Base-by-base conservation (phyloP, 2,329 filamentous ascomycete species). In the Aspergillus sp. region DNA sequence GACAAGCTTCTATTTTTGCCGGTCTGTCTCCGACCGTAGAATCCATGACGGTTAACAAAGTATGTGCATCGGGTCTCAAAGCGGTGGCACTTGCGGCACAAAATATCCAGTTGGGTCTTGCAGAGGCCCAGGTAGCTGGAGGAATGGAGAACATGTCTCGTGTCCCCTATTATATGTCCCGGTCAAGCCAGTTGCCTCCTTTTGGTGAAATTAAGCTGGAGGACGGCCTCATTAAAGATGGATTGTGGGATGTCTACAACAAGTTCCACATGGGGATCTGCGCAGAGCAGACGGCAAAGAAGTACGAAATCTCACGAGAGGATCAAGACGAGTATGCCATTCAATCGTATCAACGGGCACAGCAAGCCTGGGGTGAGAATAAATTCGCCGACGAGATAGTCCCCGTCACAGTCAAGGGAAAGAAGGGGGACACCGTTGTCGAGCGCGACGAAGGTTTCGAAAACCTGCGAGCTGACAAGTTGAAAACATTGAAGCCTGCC, bases 131-230 rank as follows among this genome's bases (percentile, higher is more conserved):
- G 65, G 77, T 97, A 6, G 93, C 93, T 1, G 93, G 93, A 49
- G 93, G 93, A 42, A 96, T 98, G 87, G 93, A 98, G 73, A 96
- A 88, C 69, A 98, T 98, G 93, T 88, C 88, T 5, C 80, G 86
- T 33, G 89, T 95, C 5, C 93, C 93, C 3, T 94, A 94, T 69
- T 97, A 96, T 64, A 72, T 94, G 28, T 83, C 86, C 6, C 82
- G 93, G 29, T 82, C 89, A n/a, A 88, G 83, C 59, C 81, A 86
- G 49, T 76, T 93, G 55, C 88, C 90, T 1, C 74, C 89, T 0
- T 96, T 97, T 60, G 93, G 93, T 30, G 82, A 95, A 58, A 76
- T 93, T 55, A 86, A 86, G 68, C 73, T 95, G 68, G 86, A 95
- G 66, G 93, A 98, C 60, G 93, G 91, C 0, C 71, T 98, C 58